These are phyloP conservation scores for Amylocarpus encephaloides DNA, from an alignment of 2,329 filamentous ascomycete genomes.

Conservation along the genomic window DNA sequence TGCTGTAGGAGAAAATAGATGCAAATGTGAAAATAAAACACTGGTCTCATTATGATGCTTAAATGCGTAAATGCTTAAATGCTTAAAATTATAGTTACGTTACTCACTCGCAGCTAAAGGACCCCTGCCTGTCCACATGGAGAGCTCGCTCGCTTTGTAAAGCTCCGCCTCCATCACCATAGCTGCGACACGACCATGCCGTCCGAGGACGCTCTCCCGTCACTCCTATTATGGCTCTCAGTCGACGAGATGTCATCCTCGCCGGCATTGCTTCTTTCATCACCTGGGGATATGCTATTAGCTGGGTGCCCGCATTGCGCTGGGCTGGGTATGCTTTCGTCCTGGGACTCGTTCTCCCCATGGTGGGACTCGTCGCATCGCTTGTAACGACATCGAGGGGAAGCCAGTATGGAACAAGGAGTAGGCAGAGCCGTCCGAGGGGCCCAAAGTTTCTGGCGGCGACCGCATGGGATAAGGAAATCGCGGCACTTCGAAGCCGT, in stretches of 20 bases:
- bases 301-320: constrained; percentile 76
- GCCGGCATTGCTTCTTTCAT: constrained; percentile 67
- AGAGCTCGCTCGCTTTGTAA: neutral
- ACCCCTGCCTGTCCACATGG: neutral
- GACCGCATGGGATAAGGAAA: constrained; percentile 64
- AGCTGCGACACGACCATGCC: constrained; percentile 26
- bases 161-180: neutral
- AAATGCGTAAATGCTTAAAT: too few species aligned
- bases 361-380: constrained; percentile 50
- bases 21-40: too few species aligned
- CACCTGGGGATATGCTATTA: constrained; percentile 79
- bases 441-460: constrained; percentile 54
- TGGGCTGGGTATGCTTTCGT: constrained; percentile 82
- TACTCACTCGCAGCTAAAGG: too few species aligned
- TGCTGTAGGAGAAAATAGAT: too few species aligned
- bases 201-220: constrained; percentile 22
- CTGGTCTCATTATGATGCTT: too few species aligned
- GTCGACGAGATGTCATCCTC: constrained; percentile 65
- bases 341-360: constrained; percentile 53
- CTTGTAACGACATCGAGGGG: constrained; percentile 56
- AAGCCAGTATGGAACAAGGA: constrained; percentile 35
- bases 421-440: constrained; percentile 37
- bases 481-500: constrained; percentile 56
- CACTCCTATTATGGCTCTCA: constrained; percentile 55
- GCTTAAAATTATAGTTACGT: neutral